Base-by-base conservation (phyloP, 1,284 basidiomycete species). In the Pyrrhoderma noxium region DNA sequence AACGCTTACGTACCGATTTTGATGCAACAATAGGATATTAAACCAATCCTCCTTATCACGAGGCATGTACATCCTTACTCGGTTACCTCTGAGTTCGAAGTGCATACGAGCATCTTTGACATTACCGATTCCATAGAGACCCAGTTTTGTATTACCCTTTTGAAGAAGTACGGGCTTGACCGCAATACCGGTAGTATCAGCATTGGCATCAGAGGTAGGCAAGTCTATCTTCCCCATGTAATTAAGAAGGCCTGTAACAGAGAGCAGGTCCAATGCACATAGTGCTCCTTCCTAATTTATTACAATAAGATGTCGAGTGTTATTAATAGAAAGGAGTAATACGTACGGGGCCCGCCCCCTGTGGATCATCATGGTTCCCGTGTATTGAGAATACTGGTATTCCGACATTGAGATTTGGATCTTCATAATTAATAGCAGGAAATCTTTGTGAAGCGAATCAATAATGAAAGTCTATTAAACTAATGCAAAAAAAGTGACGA, bases 381-480 rank as follows among this genome's bases (percentile, higher is more conserved):
- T 99, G 95, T 42, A 99, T 99, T 0, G 94, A 97, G 69, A 99
- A 99, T 19, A 98, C 88, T 2, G 96, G 96, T 23, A 96, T 91
- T 18, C 82, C 84, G 48, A 99, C 79, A 62, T 99, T 99, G 53
- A 98, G 75, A 64, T 99, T 98, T 0, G 85, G 82, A 63, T 99
- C 96, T 69, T 99, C 93, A 62, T 99, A 99, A 65, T 99, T 99
- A 59, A 99, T 74, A 0, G 92, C 89, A 2, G 96, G 95, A 63
- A 98, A 99, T 22, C 92, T 96, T 61, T 31, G 11, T n/a, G n/a
- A n/a, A n/a, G n/a, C n/a, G n/a, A n/a, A n/a, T n/a, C n/a, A n/a
- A n/a, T n/a, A 13, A 68, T 8, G 35, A 37, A 16, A 11, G 9
- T 16, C 35, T 9, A 11, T 9, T 37, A 37, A 37, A 16, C 35